Evolutionary conservation across 768 basidiomycete genomes (phyloP), one percentile per base, ranked within the genome.

Genomic region (Pleurotus tuoliensis): DNA sequence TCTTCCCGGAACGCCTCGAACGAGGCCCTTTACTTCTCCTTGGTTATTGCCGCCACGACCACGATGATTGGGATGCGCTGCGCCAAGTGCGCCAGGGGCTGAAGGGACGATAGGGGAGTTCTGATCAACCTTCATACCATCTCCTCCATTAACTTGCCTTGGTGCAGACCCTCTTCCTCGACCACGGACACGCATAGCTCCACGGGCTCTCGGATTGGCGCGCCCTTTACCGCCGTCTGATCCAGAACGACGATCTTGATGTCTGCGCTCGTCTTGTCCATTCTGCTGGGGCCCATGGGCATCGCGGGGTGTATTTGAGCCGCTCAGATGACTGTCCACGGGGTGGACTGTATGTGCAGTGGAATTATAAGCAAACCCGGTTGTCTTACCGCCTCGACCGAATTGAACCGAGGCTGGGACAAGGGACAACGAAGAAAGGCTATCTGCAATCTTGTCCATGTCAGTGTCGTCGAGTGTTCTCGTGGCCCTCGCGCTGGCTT

Each of bases 371-470:
- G 66, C 73, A 59, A 86, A 81, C 5, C 82, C 84, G 24, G 78
- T 79, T 18, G 66, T 71, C 61, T 77, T 82, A 3, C 83, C 84
- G 0, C 90, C 90, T 39, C 88, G 77, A 22, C 90, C 90, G 58
- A 92, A 92, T 11, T 85, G 79, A 41, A 92, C 79, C 0, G 86
- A 78, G 3, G 82, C 70, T 3, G 90, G 90, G 1, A 92, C 81
- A 55, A 92, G 78, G 5, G 82, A 73, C 6, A 81, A 72, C 1
- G 78, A 69, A 7, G 82, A 74, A 4, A 82, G 71, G 1, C 76
- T 76, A 22, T 74, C 67, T 16, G 82, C 65, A 12, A 92, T 75
- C 13, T 71, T 71, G 50, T 87, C 81, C 37, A 84, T 62, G 37
- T 66, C 67, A 22, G 62, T 59, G 47, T 64, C 70, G 7, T 53